Evolutionary conservation across 1,139 yeast species (phyloP), one percentile per base, ranked within the genome.

Genomic region (Protomyces inouyei): DNA sequence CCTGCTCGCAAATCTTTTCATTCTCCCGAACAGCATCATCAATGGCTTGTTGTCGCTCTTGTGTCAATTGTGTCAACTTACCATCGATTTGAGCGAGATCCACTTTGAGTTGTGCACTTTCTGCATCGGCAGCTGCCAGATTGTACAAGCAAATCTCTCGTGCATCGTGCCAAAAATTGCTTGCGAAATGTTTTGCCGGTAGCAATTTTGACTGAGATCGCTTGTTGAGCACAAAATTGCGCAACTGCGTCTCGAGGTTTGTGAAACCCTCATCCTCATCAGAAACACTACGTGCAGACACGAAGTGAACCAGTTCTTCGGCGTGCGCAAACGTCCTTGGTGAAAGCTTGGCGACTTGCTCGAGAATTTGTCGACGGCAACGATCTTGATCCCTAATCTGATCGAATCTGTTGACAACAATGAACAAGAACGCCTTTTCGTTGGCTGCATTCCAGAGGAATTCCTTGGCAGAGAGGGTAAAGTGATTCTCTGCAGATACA

Each of bases 401-500:
- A 76, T 93, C 98, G 74, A 90, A 95, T 72, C 88, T 83, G 76
- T 95, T 95, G 55, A 93, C 96, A 21, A 95, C 98, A 73, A 95
- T 91, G 73, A 95, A 95, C 61, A 93, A 89, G 69, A 91, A 83
- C 68, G 95, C 85, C 76, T 92, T 93, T 72, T 95, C 99, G 64
- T 86, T 86, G 0, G 97, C 93, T 1, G 97, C 96, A 52, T 90
- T 85, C 3, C 93, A 81, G 64, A 95, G 89, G 71, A 95, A 95
- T 72, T 95, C 98, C 71, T 90, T 88, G 0, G 98, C 98, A 0
- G 96, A 88, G 63, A 90, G 79, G 0, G 99, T 95, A 72, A 95
- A 88, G 74, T 93, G 98, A 71, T 95, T 95, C 72, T 92, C 98
- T 0, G 98, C 96, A 73, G 88, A 88, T 3, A 95, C 97, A 3